Base-by-base conservation (phyloP, 2,329 filamentous ascomycete species). In the Daldinia eschscholtzii region DNA sequence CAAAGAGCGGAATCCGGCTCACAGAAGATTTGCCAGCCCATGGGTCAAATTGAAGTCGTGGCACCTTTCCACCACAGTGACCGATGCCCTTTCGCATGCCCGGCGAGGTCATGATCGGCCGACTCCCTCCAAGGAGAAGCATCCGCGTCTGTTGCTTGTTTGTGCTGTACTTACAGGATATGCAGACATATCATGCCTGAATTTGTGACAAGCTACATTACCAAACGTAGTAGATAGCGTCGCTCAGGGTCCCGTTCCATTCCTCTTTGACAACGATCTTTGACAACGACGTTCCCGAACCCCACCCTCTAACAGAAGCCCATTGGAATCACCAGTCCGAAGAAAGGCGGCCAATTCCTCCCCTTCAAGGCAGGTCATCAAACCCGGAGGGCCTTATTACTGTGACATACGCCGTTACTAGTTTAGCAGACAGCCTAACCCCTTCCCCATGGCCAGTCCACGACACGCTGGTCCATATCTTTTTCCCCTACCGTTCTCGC, bases 351-450 rank as follows among this genome's bases (percentile, higher is more conserved):
- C 60, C 56, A 62, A 52, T 67, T 65, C 33, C 61, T 72, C 72
- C 69, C 66, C 60, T 66, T 67, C 61, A 58, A 71, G 72, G 61
- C 65, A 73, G 71, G 71, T 72, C 70, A 70, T 69, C 60, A 67
- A 69, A 70, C 61, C 66, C 48, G 33, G 48, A 61, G 39, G 64
- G 52, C 63, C 65, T 64, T 60, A 69, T 65, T 69, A 64, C 66
- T 69, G 23, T 64, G 39, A 33, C 41, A 60, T 68, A 61, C 50
- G 65, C 64, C 64, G 58, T 55, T 63, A 63, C 64, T 68, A 70
- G 63, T 65, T 65, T 69, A 64, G 61, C 44, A 63, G 62, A 68
- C 33, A 55, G 35, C 64, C 67, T 67, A 67, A 70, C 46, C 42
- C 64, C 53, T 67, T 67, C 64, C 65, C 58, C 68, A 72, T 62